Evolutionary conservation across 352 stramenopile genomes (phyloP).

Genomic region (Phytophthora podocarpi): DNA sequence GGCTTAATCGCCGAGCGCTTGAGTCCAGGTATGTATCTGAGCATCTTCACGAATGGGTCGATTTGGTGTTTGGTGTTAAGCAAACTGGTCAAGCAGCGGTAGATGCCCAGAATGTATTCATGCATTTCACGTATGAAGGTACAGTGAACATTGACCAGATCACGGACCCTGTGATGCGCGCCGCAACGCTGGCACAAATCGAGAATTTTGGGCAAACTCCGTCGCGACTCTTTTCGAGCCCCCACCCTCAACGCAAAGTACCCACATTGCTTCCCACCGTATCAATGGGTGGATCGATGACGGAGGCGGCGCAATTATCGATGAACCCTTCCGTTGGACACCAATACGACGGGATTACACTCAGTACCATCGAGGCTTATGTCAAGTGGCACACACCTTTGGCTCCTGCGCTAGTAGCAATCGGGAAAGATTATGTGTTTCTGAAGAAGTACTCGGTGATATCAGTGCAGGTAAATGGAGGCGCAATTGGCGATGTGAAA

Average conservation of each 20-base stretch:
- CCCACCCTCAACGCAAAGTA: conserved; percentile 70
- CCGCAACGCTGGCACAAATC: conserved; percentile 92
- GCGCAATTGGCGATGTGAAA: conserved; percentile 59
- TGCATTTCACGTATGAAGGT: conserved; percentile 87
- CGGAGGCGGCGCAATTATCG: background rate
- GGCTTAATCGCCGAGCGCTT: conserved; percentile 94
- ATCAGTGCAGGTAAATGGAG: conserved; percentile 41
- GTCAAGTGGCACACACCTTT: conserved; percentile 81
- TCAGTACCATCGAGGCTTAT: conserved; percentile 69
- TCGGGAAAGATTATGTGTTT: conserved; percentile 82
- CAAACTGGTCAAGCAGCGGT: conserved; percentile 93
- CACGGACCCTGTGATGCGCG: conserved; percentile 88
- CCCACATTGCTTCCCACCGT: conserved; percentile 31
- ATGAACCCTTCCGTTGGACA: conserved; percentile 34
- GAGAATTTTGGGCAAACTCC: conserved; percentile 92
- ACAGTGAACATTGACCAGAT: conserved; percentile 83
- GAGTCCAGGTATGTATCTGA: conserved; percentile 96
- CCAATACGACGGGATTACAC: conserved; percentile 60
- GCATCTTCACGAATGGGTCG: conserved; percentile 98
- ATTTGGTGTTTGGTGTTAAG: conserved; percentile 97
- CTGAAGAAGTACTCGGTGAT: conserved; percentile 54
- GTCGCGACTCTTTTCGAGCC: conserved; percentile 69
- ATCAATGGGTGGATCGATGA: background rate
- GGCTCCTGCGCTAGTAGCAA: conserved; percentile 66
- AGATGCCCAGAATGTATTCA: conserved; percentile 93